These are phyloP conservation scores for Penicillium bovifimosum DNA, from an alignment of 495 filamentous ascomycete species.

Conservation along the genomic window DNA sequence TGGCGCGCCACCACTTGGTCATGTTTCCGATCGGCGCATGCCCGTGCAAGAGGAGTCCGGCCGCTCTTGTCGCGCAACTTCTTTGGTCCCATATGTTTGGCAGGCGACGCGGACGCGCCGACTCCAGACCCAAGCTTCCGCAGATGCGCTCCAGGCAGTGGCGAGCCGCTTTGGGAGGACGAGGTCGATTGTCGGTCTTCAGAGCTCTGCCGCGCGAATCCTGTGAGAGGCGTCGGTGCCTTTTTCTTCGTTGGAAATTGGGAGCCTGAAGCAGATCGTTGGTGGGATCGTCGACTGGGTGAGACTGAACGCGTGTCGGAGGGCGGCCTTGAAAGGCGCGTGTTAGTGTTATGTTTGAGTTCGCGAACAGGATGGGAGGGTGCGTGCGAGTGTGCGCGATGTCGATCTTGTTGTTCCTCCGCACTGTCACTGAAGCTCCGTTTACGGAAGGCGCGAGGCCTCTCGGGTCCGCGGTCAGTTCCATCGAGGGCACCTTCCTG, in stretches of 20 bases:
- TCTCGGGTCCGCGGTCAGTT: slow-evolving; percentile 13
- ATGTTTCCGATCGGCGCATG: slow-evolving; percentile 70
- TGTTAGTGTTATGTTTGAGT: slow-evolving; percentile 23
- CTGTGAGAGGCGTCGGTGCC: slow-evolving; percentile 45
- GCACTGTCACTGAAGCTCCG: slow-evolving; percentile 41
- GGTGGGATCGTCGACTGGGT: slow-evolving; percentile 52
- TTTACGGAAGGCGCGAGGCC: slow-evolving; percentile 29
- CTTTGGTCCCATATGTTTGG: slow-evolving; percentile 63
- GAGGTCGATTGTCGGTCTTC: slow-evolving; percentile 69
- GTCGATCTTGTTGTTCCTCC: slow-evolving; percentile 30
- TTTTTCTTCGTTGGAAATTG: slow-evolving; percentile 45
- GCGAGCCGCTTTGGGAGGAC: slow-evolving; percentile 66
- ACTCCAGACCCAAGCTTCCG: slow-evolving; percentile 58
- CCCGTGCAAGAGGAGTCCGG: slow-evolving; percentile 76
- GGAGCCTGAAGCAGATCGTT: slow-evolving; percentile 56
- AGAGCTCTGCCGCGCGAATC: slow-evolving; percentile 41
- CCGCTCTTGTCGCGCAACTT: slow-evolving; percentile 82
- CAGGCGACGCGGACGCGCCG: slow-evolving; percentile 55
- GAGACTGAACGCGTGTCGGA: slow-evolving; percentile 58
- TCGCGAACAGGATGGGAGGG: slow-evolving; percentile 20
- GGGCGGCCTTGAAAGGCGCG: slow-evolving; percentile 25
- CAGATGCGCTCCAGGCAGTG: slow-evolving; percentile 60
- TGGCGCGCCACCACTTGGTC: slow-evolving; percentile 63
- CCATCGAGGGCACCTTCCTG: slow-evolving; percentile 18
- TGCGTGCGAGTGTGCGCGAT: slow-evolving; percentile 21